A percentile compares a stretch with the other conserved stretches of the same genome.
These are phyloP conservation scores for Cyberlindnera veronae DNA, from an alignment of 805 yeast species.

Conservation along the genomic window DNA sequence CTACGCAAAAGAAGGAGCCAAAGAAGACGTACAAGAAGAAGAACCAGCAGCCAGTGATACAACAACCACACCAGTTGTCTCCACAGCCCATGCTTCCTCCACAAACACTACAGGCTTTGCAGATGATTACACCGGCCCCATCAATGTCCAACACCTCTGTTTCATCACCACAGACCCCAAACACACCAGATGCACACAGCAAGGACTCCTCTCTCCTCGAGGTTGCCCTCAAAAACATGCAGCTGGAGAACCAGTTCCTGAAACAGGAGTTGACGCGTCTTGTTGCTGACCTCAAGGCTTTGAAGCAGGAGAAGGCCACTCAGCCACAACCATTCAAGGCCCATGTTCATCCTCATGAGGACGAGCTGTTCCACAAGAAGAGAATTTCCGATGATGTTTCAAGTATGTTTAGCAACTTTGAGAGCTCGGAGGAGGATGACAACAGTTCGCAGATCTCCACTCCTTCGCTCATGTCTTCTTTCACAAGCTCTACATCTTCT, in stretches of 20 bases:
- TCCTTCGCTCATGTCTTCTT: conserved; percentile 22
- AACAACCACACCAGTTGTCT: neutral
- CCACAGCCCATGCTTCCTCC: conserved; percentile 6
- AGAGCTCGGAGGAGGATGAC: conserved; percentile 25
- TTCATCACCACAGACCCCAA: conserved; percentile 11
- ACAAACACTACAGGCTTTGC: conserved; percentile 5
- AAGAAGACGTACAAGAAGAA: conserved; percentile 19
- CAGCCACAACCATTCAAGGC: conserved; percentile 5
- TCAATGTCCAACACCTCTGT: conserved; percentile 2
- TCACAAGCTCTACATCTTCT: conserved; percentile 17
- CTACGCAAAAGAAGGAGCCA: conserved; percentile 52
- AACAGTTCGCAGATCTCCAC: conserved; percentile 24
- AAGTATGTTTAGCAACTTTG: conserved; percentile 7
- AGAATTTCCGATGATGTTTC: conserved; percentile 21
- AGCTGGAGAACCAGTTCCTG: conserved; percentile 42
- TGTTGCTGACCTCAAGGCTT: conserved; percentile 39
- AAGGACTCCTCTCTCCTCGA: conserved; percentile 24
- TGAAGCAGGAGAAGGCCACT: conserved; percentile 16
- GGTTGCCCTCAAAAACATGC: conserved; percentile 38
- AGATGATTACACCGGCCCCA: conserved; percentile 12
- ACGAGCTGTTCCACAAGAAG: conserved; percentile 20
- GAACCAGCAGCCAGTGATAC: conserved; percentile 1
- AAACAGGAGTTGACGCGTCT: conserved; percentile 42
- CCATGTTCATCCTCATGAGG: conserved; percentile 7
- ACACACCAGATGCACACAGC: conserved; percentile 24